Percentiles rank a stretch among this genome's conserved stretches.
Conservation (phyloP, 139 green algal species). For the Prasinococcaceae sp. region DNA sequence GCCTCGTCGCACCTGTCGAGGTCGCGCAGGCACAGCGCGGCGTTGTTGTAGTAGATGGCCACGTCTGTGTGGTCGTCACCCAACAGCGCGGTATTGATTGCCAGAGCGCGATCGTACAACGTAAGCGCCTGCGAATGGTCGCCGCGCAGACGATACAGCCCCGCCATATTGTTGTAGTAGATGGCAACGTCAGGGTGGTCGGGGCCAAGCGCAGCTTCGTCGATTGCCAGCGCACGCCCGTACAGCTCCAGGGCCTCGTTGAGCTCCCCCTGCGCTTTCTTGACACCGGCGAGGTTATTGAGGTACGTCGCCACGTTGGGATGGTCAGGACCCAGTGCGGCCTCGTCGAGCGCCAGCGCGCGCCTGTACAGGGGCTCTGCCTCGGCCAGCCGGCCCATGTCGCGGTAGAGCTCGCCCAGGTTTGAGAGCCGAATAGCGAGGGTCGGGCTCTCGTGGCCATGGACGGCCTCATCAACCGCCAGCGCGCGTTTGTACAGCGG, state of each 20-base stretch:
- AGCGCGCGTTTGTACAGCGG: slow-evolving; percentile 11
- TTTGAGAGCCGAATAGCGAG: slow-evolving; percentile 5
- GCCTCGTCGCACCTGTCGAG: slow-evolving; percentile 1
- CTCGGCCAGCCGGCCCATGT: not conserved
- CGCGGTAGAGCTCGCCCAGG: slow-evolving; percentile 5
- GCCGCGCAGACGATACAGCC: slow-evolving; percentile 1
- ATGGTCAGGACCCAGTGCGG: slow-evolving; percentile 8
- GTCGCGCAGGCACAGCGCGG: not conserved
- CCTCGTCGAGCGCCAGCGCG: slow-evolving; percentile 4
- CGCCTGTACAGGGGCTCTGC: slow-evolving; percentile 7
- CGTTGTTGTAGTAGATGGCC: slow-evolving; percentile 7
- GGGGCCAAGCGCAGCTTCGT: slow-evolving; percentile 5
- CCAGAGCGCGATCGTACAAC: slow-evolving; percentile 7
- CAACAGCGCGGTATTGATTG: too few relatives aligned
- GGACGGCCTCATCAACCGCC: slow-evolving; percentile 1
- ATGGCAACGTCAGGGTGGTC: slow-evolving; percentile 18
- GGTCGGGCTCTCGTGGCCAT: not conserved
- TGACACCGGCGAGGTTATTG: slow-evolving; percentile 10
- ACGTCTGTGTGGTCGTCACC: slow-evolving; percentile 7
- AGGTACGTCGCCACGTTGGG: slow-evolving; percentile 15
- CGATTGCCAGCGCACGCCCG: slow-evolving; percentile 2
- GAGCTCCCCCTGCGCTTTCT: not conserved
- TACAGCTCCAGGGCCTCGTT: slow-evolving; percentile 5
- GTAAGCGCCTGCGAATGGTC: slow-evolving; percentile 1
- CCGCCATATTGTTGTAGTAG: slow-evolving; percentile 14